Percentiles rank a stretch among this genome's conserved stretches.
Conservation (phyloP, 345 rosid species). For the Luvunga scandens region DNA sequence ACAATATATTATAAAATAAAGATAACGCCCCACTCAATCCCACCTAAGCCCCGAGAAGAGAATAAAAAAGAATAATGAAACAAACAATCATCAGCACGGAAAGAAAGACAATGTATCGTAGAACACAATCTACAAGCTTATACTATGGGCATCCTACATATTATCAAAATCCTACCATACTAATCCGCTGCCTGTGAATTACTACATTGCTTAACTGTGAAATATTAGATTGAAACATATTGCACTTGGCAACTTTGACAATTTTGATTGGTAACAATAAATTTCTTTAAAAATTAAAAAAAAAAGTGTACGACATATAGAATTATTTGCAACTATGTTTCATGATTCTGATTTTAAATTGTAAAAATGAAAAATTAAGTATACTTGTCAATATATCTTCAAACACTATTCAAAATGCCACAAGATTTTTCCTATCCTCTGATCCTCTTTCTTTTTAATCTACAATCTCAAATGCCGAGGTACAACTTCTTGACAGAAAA, state of each 20-base stretch:
- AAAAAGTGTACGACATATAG: not conserved
- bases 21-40: not conserved
- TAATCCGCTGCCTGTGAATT: not conserved
- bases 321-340: not conserved
- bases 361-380: not conserved
- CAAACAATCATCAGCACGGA: not conserved
- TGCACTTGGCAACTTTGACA: not conserved
- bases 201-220: not conserved
- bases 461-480: not conserved
- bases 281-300: not conserved
- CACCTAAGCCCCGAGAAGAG: not conserved
- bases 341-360: not conserved
- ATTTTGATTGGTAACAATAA: not conserved
- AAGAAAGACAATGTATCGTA: not conserved
- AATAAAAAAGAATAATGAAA: not conserved
- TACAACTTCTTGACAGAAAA: not conserved
- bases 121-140: not conserved
- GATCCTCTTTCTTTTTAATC: not conserved
- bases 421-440: not conserved
- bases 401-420: not conserved
- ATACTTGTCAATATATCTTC: not conserved
- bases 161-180: not conserved
- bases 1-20: not conserved
- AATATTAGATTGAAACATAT: not conserved
- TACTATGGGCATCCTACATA: not conserved